phyloP scores from a whole-genome alignment of 2,329 filamentous ascomycete species.

The Talaromyces rugulosus region DNA sequence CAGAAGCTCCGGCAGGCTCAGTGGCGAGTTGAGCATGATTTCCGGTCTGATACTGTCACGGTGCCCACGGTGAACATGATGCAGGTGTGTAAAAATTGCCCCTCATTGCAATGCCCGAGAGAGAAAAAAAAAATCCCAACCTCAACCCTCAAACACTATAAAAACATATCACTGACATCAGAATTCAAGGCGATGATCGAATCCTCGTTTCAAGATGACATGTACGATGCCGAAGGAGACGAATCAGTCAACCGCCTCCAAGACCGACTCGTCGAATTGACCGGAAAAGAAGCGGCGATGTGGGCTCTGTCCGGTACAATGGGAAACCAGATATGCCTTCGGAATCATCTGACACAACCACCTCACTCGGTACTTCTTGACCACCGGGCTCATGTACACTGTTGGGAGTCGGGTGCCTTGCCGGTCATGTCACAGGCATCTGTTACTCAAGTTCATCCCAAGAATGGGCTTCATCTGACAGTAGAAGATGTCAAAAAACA shows the following conservation, averaged over 20 bases:
- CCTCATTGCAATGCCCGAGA: background rate
- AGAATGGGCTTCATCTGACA: slow-evolving; percentile 32
- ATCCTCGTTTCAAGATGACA: slow-evolving; percentile 32
- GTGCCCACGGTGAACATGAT: slow-evolving; percentile 24
- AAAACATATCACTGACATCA: slow-evolving; percentile 10
- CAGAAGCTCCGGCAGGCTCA: slow-evolving; percentile 13
- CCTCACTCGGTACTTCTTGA: slow-evolving; percentile 32
- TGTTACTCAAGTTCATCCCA: slow-evolving; percentile 24
- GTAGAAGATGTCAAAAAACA: slow-evolving; percentile 29
- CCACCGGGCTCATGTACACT: slow-evolving; percentile 31
- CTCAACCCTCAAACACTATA: background rate
- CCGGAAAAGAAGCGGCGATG: slow-evolving; percentile 30
- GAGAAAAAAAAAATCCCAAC: background rate
- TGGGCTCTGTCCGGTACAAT: slow-evolving; percentile 35
- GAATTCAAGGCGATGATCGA: slow-evolving; percentile 23
- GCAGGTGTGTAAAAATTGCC: slow-evolving; percentile 17
- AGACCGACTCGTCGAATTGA: slow-evolving; percentile 25
- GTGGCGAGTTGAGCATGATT: slow-evolving; percentile 18
- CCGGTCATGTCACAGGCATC: slow-evolving; percentile 30
- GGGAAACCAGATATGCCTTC: slow-evolving; percentile 36
- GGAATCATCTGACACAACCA: slow-evolving; percentile 28
- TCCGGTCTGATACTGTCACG: slow-evolving; percentile 26
- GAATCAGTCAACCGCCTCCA: slow-evolving; percentile 25
- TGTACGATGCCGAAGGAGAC: slow-evolving; percentile 30
- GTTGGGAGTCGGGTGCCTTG: slow-evolving; percentile 26